Evolutionary conservation across 768 basidiomycete genomes (phyloP), one percentile per base, ranked within the genome.

Genomic region (Collybia sp.): DNA sequence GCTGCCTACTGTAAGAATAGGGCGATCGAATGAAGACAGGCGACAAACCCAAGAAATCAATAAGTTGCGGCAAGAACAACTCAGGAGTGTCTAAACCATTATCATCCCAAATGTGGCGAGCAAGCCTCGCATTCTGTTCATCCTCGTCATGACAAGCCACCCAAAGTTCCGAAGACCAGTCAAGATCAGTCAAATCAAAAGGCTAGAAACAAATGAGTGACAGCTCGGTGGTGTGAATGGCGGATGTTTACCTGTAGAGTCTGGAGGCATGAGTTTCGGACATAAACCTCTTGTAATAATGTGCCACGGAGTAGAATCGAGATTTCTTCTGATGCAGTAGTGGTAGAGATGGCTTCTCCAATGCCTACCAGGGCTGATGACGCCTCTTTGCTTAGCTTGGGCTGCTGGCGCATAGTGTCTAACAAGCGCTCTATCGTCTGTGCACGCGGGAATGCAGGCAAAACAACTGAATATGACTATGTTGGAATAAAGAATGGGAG

Each of bases 181-280:
- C 93, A 32, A 92, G 61, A 40, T 98, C 95, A 0, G 94, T 97
- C 40, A 98, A 63, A 64, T 98, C 96, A 53, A 98, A 86, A 0
- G 93, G 87, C 91, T 97, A 44, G 35, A 17, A 55, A 25, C 46
- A 40, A 35, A 44, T 12, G 17, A n/a, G 11, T 45, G 31, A 15
- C 8, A 44, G 16, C 6, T 17, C 6, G 30, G 19, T 15, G 10
- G 35, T 10, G 10, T 10, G 35, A 25, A 3, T 25, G 12, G 39
- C n/a, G 33, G 32, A 4, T 45, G 48, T 49, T 15, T 19, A 92
- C 93, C 76, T 93, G 91, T 2, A 98, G 70, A 1, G 93, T 76
- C 56, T 94, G 93, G n/a, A 98, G 68, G 57, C 89, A 92, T 8
- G 93, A 84, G 56, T 86, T 88, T 12, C 95, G 77, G 1, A 88